Base-by-base conservation (phyloP, 148 eudicot genomes). In the Euryodendron excelsum region DNA sequence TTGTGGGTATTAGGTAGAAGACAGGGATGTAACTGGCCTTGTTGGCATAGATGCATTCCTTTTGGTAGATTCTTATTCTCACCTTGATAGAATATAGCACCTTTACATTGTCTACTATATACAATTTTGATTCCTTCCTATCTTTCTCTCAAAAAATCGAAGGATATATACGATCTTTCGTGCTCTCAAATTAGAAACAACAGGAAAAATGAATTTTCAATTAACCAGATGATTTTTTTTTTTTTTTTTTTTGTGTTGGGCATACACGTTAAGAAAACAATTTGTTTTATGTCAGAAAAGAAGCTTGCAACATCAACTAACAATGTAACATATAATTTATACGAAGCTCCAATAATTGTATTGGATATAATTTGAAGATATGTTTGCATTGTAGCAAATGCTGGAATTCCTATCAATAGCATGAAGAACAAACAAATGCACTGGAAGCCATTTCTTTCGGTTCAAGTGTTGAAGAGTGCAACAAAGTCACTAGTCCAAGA, bases 81-180 rank as follows among this genome's bases (percentile, higher is more conserved):
- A 72, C 75, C 39, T 72, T 72, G 75, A 72, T 72, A 60, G 39
- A 48, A 72, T 50, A 72, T 50, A 52, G 36, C 61, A 72, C 75
- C 75, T 30, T 72, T 21, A 52, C 60, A 72, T 50, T 72, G 34
- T 50, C 61, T 72, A 27, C 20, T 69, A 45, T 0, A 28, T 12
- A 13, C 2, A 27, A 8, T 59, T 27, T 59, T 4, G 8, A 13
- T 8, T 11, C 63, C 23, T 11, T 12, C 31, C 2, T 27, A 23
- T 15, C 25, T 60, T 12, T 15, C 25, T 31, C 25, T 27, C 6
- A 27, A 61, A 61, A 61, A 61, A 61, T 27, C 12, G 5, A 7
- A 4, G 28, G 15, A 59, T 25, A n/a, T 56, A n/a, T n/a, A 56
- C 27, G 27, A 56, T 56, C 27, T 56, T 56, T n/a, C 9, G 10